phyloP scores from a whole-genome alignment of 2,329 filamentous ascomycete genomes.

The Aspergillus caelatus region DNA sequence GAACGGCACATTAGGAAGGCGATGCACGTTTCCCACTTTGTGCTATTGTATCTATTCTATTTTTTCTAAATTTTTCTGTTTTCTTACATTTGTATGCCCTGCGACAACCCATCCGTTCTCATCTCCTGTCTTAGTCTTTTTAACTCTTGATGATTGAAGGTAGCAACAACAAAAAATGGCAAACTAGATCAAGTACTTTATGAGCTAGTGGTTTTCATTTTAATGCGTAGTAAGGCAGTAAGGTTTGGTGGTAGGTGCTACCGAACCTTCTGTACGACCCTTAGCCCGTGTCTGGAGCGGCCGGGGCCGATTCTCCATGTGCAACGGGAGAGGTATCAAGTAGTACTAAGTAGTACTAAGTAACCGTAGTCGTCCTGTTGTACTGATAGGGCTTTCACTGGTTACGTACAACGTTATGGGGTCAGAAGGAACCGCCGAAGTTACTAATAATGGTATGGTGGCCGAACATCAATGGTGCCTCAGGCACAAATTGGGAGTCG shows the following conservation, averaged over 20 bases:
- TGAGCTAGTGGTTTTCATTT: background rate
- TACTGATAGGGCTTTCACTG: background rate
- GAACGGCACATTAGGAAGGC: conserved; percentile 14
- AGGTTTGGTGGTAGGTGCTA: background rate
- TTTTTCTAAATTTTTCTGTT: background rate
- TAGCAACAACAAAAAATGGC: conserved; percentile 6
- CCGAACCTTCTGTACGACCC: background rate
- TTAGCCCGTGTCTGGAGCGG: background rate
- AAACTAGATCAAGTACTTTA: background rate
- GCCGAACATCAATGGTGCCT: conserved; percentile 8
- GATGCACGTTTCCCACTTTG: conserved; percentile 10
- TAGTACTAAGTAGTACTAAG: too few species aligned
- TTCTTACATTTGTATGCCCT: conserved; percentile 6
- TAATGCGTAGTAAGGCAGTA: background rate
- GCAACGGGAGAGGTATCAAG: too few species aligned
- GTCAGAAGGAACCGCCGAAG: background rate
- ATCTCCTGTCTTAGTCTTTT: conserved; percentile 5
- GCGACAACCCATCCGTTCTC: conserved; percentile 13
- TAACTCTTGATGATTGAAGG: conserved; percentile 1
- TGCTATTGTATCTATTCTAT: conserved; percentile 11
- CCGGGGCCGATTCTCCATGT: too few species aligned
- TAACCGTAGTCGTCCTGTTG: background rate
- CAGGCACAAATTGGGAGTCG: conserved; percentile 14
- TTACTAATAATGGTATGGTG: background rate
- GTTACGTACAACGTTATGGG: background rate